Base-by-base conservation (phyloP, 768 basidiomycete genomes). In the Suillus alpinus region DNA sequence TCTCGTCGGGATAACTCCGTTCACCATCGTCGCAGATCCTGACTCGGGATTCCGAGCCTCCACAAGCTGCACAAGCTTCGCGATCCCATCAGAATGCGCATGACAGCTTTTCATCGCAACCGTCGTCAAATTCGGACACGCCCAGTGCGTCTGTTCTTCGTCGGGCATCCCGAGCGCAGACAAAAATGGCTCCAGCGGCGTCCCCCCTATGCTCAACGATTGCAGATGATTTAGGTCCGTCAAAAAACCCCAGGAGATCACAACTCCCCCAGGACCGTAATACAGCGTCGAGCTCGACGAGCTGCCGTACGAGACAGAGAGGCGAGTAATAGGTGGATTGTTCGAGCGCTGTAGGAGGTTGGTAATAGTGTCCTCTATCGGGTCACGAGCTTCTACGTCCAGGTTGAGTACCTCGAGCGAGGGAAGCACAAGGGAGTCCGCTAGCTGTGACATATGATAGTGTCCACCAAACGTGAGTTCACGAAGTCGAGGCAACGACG, bases 311-410 rank as follows among this genome's bases (percentile, higher is more conserved):
- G 83, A 85, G 59, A 92, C 80, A 2, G 85, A 83, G 60, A 92
- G 82, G 29, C 80, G 79, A 12, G 79, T 78, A 8, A 92, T 68
- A 0, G 81, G 78, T 0, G 89, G 86, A 40, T 81, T 75, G 32
- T 78, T 77, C 0, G 88, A 89, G 31, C 90, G 83, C 23, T 80
- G 68, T 32, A 89, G 77, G 47, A 92, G 80, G 56, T 77, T 76
- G 14, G 81, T 77, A 56, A 92, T 83, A n/a, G 81, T 81, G 50
- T 91, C 88, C 68, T 91, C 90, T 59, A 90, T 79, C 0, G 88
- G 82, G 63, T 90, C 88, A n/a, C 91, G 83, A 1, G 85, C 79
- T 69, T 91, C 89, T 61, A 92, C 83, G 68, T 91, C 88, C 49
- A 92, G 75, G 2, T 77, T 83, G 16, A 92, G 80, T 29, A 77